These are phyloP conservation scores for Uromyces viciae-fabae DNA, from an alignment of 1,284 basidiomycete genomes.

Conservation along the genomic window DNA sequence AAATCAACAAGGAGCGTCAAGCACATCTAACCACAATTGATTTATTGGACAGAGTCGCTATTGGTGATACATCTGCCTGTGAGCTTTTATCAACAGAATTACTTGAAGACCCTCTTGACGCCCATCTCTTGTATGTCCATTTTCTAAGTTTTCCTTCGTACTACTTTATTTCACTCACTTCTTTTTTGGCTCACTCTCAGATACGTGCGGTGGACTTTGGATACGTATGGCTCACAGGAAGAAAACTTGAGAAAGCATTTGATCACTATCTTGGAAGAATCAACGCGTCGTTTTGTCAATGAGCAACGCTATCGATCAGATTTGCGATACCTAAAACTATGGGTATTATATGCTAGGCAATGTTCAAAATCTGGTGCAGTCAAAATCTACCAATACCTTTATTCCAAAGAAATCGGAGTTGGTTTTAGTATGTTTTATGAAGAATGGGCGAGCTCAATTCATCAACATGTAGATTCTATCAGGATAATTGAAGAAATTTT, in stretches of 20 bases:
- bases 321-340: conserved; percentile 79
- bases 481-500: conserved; percentile 27
- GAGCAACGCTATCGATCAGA: conserved; percentile 79
- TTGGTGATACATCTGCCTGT: conserved; percentile 13
- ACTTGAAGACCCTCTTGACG: conserved; percentile 40
- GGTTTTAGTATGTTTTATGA: conserved; percentile 76
- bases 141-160: neutral
- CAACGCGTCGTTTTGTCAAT: conserved; percentile 71
- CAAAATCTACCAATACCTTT: conserved; percentile 67
- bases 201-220: conserved; percentile 55
- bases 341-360: conserved; percentile 71
- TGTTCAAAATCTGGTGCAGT: conserved; percentile 61
- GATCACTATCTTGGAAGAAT: conserved; percentile 70
- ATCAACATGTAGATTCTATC: conserved; percentile 54
- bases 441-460: conserved; percentile 73
- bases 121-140: conserved; percentile 26
- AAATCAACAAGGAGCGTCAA: conserved; percentile 30
- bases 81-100: conserved; percentile 16
- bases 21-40: conserved; percentile 19
- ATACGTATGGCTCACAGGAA: conserved; percentile 53
- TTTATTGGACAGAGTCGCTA: conserved; percentile 18
- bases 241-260: conserved; percentile 56
- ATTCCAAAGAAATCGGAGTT: conserved; percentile 73
- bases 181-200: conserved; percentile 46
- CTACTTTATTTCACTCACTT: too few relatives aligned